Conservation (phyloP, 73 alveolate species). For the Halteria grandinella region DNA sequence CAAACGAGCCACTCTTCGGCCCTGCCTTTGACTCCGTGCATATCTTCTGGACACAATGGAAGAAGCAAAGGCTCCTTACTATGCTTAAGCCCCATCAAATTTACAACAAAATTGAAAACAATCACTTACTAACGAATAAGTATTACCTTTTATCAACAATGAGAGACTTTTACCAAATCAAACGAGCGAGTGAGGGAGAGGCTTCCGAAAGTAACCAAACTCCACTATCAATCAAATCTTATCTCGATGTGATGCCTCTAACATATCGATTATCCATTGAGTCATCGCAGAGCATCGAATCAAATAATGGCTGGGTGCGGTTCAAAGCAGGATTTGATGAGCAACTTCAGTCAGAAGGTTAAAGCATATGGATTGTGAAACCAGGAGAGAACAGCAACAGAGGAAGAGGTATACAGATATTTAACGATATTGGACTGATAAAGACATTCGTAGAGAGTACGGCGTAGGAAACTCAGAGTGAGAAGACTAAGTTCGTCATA, state of each 20-base stretch:
- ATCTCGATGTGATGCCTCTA: not conserved
- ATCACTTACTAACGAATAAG: conserved; percentile 28
- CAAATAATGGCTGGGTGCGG: not conserved
- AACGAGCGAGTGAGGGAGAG: too few species aligned
- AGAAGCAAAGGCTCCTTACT: conserved; percentile 2
- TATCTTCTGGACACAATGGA: conserved; percentile 57
- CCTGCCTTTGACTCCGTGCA: conserved; percentile 2
- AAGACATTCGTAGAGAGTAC: not conserved
- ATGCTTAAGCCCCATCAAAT: not conserved
- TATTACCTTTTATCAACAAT: not conserved
- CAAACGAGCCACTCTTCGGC: not conserved
- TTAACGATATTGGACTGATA: conserved; percentile 6
- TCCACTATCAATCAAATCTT: not conserved
- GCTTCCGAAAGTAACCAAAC: too few species aligned
- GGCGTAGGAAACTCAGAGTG: not conserved
- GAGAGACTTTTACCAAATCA: not conserved
- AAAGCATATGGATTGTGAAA: conserved; percentile 40
- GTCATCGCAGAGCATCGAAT: not conserved
- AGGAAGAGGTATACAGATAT: conserved; percentile 56
- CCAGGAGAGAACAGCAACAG: conserved; percentile 60
- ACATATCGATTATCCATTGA: conserved; percentile 1
- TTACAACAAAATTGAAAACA: conserved; percentile 24
- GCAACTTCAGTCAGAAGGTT: not conserved
- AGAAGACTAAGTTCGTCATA: conserved; percentile 21
- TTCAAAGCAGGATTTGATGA: not conserved